Percentiles rank a stretch among this genome's conserved stretches.
Evolutionary conservation across 768 basidiomycete genomes (phyloP).

Genomic region (Phlebiopsis flavidoalba): DNA sequence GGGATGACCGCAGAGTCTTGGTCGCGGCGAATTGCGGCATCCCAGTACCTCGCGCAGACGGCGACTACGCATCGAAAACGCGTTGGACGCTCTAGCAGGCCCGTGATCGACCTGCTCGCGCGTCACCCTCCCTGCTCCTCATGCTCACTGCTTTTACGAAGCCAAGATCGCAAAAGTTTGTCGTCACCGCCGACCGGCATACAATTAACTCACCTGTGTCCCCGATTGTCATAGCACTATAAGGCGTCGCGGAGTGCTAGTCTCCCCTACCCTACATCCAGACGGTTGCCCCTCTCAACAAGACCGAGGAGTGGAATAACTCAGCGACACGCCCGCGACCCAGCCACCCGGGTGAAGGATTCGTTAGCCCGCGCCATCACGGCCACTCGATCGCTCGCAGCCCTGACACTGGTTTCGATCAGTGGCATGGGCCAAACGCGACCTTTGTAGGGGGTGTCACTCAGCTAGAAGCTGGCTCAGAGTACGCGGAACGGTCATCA

Average conservation of each 20-base stretch:
- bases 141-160: not conserved
- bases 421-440: not conserved
- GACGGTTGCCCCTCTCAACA: not conserved
- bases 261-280: not conserved
- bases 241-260: not conserved
- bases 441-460: not conserved
- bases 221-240: constrained; percentile 9
- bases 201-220: not conserved
- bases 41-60: not conserved
- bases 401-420: not conserved
- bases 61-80: constrained; percentile 1
- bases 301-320: not conserved
- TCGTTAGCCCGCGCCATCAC: not conserved
- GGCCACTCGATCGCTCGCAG: not conserved
- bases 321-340: not conserved
- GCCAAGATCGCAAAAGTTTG: constrained; percentile 12
- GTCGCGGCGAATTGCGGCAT: not conserved
- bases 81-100: not conserved
- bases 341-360: not conserved
- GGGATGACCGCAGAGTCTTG: constrained; percentile 5
- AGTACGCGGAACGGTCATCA: not conserved
- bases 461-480: not conserved
- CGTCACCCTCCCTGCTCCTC: constrained; percentile 1
- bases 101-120: constrained; percentile 5
- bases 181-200: not conserved